Evolutionary conservation across 257 asterid genomes (phyloP).

Genomic region (Solanum infundibuliforme): DNA sequence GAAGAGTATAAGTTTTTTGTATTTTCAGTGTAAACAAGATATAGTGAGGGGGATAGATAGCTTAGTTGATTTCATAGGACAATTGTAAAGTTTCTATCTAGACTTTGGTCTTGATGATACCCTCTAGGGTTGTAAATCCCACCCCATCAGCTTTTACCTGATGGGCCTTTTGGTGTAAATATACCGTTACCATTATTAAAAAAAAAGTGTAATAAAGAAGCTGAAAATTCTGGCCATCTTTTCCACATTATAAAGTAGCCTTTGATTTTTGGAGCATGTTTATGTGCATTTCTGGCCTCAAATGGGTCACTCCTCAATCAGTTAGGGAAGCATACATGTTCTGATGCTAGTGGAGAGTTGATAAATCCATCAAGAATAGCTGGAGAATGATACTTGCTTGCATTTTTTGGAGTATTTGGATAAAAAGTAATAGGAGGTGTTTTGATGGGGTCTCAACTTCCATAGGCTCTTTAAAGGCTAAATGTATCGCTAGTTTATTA

Average conservation of each 20-base stretch:
- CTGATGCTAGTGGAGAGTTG: not conserved
- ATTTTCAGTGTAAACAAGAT: not conserved
- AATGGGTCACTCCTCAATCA: not conserved
- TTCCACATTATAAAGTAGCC: not conserved
- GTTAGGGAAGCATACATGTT: not conserved
- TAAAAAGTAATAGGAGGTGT: not conserved
- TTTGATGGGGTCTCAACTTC: not conserved
- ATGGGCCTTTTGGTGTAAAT: not conserved
- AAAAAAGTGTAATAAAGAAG: not conserved
- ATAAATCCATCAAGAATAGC: not conserved
- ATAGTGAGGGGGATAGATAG: not conserved
- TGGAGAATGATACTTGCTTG: not conserved
- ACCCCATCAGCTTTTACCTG: not conserved
- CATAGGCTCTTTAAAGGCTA: not conserved
- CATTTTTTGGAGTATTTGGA: not conserved
- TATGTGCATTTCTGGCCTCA: not conserved
- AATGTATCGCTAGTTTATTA: not conserved
- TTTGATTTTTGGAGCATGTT: not conserved
- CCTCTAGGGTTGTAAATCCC: not conserved
- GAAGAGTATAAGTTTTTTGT: not conserved
- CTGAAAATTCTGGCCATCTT: not conserved
- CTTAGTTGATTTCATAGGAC: not conserved
- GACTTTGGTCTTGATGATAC: no score
- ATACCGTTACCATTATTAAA: not conserved
- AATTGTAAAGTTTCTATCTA: no score